These are phyloP conservation scores for Grammothele lineata DNA, from an alignment of 768 basidiomycete genomes.

Conservation along the genomic window DNA sequence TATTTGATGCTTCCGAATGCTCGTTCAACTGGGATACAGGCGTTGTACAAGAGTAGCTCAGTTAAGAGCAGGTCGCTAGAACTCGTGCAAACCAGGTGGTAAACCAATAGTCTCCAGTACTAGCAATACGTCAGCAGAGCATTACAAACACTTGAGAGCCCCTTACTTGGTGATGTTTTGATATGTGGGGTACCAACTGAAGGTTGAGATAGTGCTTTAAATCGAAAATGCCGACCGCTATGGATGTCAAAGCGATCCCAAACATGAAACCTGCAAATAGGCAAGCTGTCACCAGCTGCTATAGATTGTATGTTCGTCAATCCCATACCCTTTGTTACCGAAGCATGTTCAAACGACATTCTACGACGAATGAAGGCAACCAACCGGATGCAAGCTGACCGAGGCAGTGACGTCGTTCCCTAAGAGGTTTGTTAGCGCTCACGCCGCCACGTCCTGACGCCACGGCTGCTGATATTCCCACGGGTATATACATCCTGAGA, in stretches of 20 bases:
- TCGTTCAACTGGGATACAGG: constrained; percentile 71
- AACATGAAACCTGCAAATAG: constrained; percentile 72
- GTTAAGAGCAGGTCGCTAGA: constrained; percentile 83
- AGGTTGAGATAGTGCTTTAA: constrained; percentile 87
- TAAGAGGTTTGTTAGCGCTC: too few relatives aligned
- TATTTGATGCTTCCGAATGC: constrained; percentile 86
- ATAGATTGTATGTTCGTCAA: too few relatives aligned
- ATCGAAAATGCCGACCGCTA: constrained; percentile 75
- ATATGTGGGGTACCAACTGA: constrained; percentile 85
- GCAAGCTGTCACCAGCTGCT: too few relatives aligned
- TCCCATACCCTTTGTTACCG: constrained; percentile 75
- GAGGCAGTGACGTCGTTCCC: too few relatives aligned
- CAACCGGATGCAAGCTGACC: too few relatives aligned
- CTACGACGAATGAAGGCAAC: too few relatives aligned
- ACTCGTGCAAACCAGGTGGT: constrained; percentile 76
- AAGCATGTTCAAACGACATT: constrained; percentile 82
- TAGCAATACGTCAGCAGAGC: constrained; percentile 27
- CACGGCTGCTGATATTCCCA: too few relatives aligned
- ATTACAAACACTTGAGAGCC: too few relatives aligned
- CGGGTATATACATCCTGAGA: too few relatives aligned
- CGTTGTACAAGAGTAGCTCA: constrained; percentile 68
- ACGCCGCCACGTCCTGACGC: too few relatives aligned
- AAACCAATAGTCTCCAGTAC: constrained; percentile 81
- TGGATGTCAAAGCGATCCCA: constrained; percentile 62
- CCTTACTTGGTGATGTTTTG: constrained; percentile 81